phyloP scores from a whole-genome alignment of 1,284 basidiomycete genomes.

The Inonotus hispidus region DNA sequence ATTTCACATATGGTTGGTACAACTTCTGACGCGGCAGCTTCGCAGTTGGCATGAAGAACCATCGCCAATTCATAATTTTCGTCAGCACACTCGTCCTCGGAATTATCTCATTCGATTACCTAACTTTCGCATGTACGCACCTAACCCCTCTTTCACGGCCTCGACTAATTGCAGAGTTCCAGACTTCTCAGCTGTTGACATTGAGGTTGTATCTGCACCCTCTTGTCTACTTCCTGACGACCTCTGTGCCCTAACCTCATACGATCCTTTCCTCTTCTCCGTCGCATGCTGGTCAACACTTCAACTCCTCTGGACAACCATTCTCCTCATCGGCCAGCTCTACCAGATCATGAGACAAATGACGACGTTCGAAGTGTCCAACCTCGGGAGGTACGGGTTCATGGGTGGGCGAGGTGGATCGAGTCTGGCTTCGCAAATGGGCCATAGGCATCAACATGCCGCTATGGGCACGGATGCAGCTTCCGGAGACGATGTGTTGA shows the following conservation, averaged over 20 bases:
- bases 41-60: slow-evolving; percentile 89
- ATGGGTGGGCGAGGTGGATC: slow-evolving; percentile 92
- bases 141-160: slow-evolving; percentile 1
- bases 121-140: slow-evolving; percentile 73
- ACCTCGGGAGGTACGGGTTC: slow-evolving; percentile 91
- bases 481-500: slow-evolving; percentile 22
- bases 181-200: slow-evolving; percentile 47
- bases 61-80: slow-evolving; percentile 92
- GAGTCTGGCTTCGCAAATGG: slow-evolving; percentile 62
- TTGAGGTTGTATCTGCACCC: slow-evolving; percentile 41
- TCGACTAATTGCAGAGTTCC: slow-evolving; percentile 15
- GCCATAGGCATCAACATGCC: slow-evolving; percentile 45
- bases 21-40: not conserved
- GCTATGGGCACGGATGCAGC: slow-evolving; percentile 20
- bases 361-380: slow-evolving; percentile 95
- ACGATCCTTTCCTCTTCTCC: slow-evolving; percentile 82
- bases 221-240: slow-evolving; percentile 65
- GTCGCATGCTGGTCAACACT: slow-evolving; percentile 82
- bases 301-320: slow-evolving; percentile 89
- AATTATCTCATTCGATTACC: slow-evolving; percentile 75
- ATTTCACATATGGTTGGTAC: not conserved
- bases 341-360: slow-evolving; percentile 94
- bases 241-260: slow-evolving; percentile 64
- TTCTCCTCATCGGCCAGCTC: slow-evolving; percentile 81
- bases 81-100: slow-evolving; percentile 81